These are phyloP conservation scores for Steccherinum ochraceum DNA, from an alignment of 768 basidiomycete genomes.

Conservation along the genomic window DNA sequence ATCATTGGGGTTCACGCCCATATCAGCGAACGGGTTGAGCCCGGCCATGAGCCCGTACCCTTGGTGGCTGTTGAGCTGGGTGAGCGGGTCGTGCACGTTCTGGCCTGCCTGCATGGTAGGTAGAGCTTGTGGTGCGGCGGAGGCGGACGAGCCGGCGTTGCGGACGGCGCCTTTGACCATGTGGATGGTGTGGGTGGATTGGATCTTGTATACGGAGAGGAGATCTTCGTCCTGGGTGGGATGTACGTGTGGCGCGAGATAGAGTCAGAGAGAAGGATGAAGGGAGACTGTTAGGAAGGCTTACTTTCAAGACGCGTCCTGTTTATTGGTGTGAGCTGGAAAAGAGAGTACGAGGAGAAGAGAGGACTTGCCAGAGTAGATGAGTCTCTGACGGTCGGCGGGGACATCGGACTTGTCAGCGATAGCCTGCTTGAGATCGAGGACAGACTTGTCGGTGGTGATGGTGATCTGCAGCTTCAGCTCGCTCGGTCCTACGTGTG, in stretches of 20 bases:
- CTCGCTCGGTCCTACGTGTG: slow-evolving; percentile 88
- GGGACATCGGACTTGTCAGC: slow-evolving; percentile 80
- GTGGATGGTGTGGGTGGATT: slow-evolving; percentile 81
- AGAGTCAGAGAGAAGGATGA: slow-evolving; percentile 2
- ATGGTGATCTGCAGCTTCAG: slow-evolving; percentile 89
- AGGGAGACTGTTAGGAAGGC: slow-evolving; percentile 6
- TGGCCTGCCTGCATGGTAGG: slow-evolving; percentile 91
- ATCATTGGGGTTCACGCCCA: slow-evolving; percentile 89
- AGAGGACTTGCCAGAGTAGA: slow-evolving; percentile 71
- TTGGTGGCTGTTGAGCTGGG: slow-evolving; percentile 70
- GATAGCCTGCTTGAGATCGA: slow-evolving; percentile 87
- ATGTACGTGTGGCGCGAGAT: slow-evolving; percentile 1
- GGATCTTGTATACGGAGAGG: slow-evolving; percentile 85
- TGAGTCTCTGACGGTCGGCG: slow-evolving; percentile 83
- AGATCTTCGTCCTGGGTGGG: slow-evolving; percentile 78
- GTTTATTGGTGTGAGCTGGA: not conserved
- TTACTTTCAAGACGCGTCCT: slow-evolving; percentile 73
- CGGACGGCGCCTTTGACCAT: slow-evolving; percentile 86
- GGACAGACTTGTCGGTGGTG: slow-evolving; percentile 74
- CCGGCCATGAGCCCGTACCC: slow-evolving; percentile 79
- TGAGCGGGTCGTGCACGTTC: slow-evolving; percentile 82
- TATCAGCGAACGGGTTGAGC: slow-evolving; percentile 86
- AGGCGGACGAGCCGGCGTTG: slow-evolving; percentile 26
- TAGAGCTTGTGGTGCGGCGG: slow-evolving; percentile 46
- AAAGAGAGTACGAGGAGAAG: too few relatives aligned